These are phyloP conservation scores for Ceriops zippeliana DNA, from an alignment of 345 rosid genomes.

Conservation along the genomic window DNA sequence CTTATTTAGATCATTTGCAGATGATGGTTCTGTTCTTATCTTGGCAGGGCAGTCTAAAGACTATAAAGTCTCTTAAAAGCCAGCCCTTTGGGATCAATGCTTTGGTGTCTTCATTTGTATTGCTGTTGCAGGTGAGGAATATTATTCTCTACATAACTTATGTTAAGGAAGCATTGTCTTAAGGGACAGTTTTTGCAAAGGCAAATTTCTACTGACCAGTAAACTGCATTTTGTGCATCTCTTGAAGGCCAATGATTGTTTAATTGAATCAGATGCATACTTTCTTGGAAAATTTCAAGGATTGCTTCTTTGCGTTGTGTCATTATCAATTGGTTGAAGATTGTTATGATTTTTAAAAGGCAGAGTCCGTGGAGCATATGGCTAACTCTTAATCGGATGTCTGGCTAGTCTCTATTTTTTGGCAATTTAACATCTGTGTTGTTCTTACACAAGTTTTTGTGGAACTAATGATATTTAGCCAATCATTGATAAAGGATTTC, in stretches of 20 bases:
- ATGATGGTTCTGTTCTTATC: slow-evolving; percentile 34
- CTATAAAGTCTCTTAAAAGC: slow-evolving; percentile 38
- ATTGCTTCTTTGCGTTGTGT: not conserved
- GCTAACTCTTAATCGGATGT: too few species aligned
- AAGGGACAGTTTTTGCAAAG: not conserved
- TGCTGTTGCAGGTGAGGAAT: slow-evolving; percentile 61
- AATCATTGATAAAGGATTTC: slow-evolving; percentile 5
- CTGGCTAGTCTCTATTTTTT: slow-evolving; percentile 3
- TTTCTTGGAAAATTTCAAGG: not conserved
- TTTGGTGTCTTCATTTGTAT: slow-evolving; percentile 77
- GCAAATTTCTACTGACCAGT: not conserved
- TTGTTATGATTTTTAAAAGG: not conserved
- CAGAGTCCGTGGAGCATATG: too few species aligned
- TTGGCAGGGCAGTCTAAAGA: slow-evolving; percentile 88
- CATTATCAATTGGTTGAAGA: not conserved
- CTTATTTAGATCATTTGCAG: not conserved
- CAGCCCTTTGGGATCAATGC: slow-evolving; percentile 62
- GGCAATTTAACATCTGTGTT: not conserved
- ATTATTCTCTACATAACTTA: not conserved
- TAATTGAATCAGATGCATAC: not conserved
- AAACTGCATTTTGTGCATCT: not conserved
- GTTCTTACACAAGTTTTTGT: too few species aligned
- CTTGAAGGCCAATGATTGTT: not conserved
- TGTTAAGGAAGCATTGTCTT: not conserved
- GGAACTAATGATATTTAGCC: too few species aligned